Base-by-base conservation (phyloP, 495 filamentous ascomycete species). In the Stereocaulon alpinum region DNA sequence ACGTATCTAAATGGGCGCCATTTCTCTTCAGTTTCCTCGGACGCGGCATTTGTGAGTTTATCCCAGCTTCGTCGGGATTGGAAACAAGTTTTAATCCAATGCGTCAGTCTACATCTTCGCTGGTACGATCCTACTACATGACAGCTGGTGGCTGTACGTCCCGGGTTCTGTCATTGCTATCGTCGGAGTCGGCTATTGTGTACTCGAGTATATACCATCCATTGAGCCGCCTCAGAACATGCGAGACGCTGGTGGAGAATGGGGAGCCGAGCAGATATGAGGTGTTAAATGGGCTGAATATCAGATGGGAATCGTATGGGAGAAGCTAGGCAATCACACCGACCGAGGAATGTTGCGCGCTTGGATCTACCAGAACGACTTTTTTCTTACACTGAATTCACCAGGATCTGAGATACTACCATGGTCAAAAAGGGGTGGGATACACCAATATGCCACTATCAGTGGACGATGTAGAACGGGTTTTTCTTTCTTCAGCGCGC, bases 181-280 rank as follows among this genome's bases (percentile, higher is more conserved):
- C 50, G 78, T 87, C 59, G 92, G 92, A 56, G 66, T 94, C 43
- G 85, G 70, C 41, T 98, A 96, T 73, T 74, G 82, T 52, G 87
- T 80, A 20, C 81, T 97, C 63, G 91, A 97, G 75, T 99, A 89
- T 73, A 85, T 96, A 58, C 93, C 94, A 0, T 91, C 85, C 42
- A 95, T 99, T 69, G 93, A 99, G 78, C 92, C 94, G 22, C 94
- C 94, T 20, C 85, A 89, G 66, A 99, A 95, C 76, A 99, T 99
- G 94, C 83, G 93, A 71, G 91, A 95, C 72, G 78, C 80, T 59
- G 89, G 93, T 73, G 85, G 82, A 58, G 84, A 89, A 64, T 96
- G 91, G 91, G 91, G 91, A 60, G 88, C 89, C 51, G 91, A 95
- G 77, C 84, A 93, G 76, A 86, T 95, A 54, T 95, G 85, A 56